Conservation (phyloP, 257 asterid species). For the Nicotiana paniculata region DNA sequence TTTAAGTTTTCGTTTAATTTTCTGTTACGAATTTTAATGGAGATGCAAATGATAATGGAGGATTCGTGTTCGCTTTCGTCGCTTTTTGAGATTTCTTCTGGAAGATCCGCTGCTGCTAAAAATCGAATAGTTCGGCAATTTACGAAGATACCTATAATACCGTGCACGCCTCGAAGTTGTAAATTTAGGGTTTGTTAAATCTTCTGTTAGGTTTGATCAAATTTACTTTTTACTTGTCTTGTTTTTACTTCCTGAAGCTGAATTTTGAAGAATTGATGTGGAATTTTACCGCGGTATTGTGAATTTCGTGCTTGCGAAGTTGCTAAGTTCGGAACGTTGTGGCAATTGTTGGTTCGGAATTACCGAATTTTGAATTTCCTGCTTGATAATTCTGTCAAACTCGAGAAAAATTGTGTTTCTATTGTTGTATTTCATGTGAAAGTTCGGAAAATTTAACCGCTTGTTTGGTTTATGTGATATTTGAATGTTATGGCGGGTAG, state of each 20-base stretch:
- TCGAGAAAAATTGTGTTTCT: not conserved
- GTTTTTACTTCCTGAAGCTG: constrained; percentile 7
- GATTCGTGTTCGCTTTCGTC: constrained; percentile 33
- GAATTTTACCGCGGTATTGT: not conserved
- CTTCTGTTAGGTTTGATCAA: constrained; percentile 15
- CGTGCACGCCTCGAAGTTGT: constrained; percentile 48
- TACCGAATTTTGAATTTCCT: not conserved
- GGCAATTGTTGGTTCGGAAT: not conserved
- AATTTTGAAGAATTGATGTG: constrained; percentile 9
- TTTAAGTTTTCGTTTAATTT: not conserved
- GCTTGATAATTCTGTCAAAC: not conserved
- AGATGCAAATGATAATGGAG: constrained; percentile 49
- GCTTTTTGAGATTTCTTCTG: constrained; percentile 31
- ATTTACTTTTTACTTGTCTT: constrained; percentile 10
- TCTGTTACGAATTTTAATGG: not conserved
- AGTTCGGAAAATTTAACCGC: not conserved
- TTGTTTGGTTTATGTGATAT: too few species aligned
- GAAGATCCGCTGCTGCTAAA: constrained; percentile 47
- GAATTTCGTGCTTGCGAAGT: not conserved
- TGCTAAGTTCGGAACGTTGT: not conserved
- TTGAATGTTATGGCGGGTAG: constrained; percentile 31
- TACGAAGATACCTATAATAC: constrained; percentile 46
- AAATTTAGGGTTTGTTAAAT: constrained; percentile 61
- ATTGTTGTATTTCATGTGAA: not conserved
- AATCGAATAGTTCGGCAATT: constrained; percentile 53